Conservation (phyloP, 768 basidiomycete genomes). For the Russula foetens region DNA sequence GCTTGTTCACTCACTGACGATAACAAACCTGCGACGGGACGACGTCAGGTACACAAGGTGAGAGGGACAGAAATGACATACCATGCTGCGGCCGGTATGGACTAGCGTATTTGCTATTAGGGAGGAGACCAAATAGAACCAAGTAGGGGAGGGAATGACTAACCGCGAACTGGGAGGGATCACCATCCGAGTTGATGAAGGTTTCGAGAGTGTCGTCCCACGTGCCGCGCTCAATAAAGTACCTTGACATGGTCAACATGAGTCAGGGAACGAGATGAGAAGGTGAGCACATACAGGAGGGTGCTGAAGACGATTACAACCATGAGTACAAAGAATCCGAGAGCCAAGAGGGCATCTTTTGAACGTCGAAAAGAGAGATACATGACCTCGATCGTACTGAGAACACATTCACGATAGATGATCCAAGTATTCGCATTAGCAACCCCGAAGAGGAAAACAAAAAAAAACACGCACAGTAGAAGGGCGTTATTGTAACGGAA, state of each 20-base stretch:
- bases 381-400: constrained; percentile 87
- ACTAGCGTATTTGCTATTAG: constrained; percentile 27
- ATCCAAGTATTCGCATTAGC: neutral
- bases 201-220: constrained; percentile 78
- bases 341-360: constrained; percentile 78
- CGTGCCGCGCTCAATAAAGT: constrained; percentile 84
- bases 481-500: constrained; percentile 81
- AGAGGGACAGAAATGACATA: constrained; percentile 31
- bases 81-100: constrained; percentile 74
- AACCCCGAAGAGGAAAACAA: neutral
- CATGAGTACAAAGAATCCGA: constrained; percentile 85
- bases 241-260: constrained; percentile 34
- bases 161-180: constrained; percentile 71
- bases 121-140: neutral
- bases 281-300: constrained; percentile 40
- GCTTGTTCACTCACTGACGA: constrained; percentile 54
- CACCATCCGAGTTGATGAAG: constrained; percentile 81
- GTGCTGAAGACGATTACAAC: constrained; percentile 84
- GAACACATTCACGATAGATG: neutral
- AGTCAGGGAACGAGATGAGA: neutral
- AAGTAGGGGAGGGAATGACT: constrained; percentile 18
- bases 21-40: constrained; percentile 48
- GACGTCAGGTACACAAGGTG: neutral
- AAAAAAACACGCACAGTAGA: constrained; percentile 44
- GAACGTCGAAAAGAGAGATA: constrained; percentile 80